Base-by-base conservation (phyloP, 129 eudicot species). In the Artemisia tridentata region DNA sequence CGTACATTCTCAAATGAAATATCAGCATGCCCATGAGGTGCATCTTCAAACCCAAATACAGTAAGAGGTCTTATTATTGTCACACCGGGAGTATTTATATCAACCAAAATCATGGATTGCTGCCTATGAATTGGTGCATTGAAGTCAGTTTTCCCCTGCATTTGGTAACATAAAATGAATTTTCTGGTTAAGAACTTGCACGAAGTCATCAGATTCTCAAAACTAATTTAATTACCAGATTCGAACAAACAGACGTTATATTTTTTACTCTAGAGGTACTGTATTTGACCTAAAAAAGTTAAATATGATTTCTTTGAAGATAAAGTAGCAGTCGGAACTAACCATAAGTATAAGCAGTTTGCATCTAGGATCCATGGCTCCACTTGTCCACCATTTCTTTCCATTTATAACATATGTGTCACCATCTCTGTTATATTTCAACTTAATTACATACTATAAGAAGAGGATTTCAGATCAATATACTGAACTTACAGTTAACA, bases 321-420 rank as follows among this genome's bases (percentile, higher is more conserved):
- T 13, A 14, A 29, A 50, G 3, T 25, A 58, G 23, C 13, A 25
- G 38, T 51, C 19, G 58, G 18, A 63, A 81, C 96, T 80, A 68
- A 93, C 99, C 99, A 93, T 93, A 61, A 93, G 88, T 72, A 93
- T 82, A 61, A 93, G 97, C 70, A 93, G 72, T 79, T 87, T 93
- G 86, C 99, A 93, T 85, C 99, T 82, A 71, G 99, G 99, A 85
- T 93, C 99, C 99, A 93, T 93, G 65, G 99, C 99, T 80, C 99
- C 99, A 73, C 99, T 93, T 14, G 99, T 93, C 99, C 99, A 93
- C 99, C 99, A 93, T 73, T 93, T 93, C 72, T 68, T 87, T 60
- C 99, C 99, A 45, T 93, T 93, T 50, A 93, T 84, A 73, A 93
- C 84, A 74, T 93, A 93, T 0, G 81, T 78, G 72, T 90, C 99